phyloP scores from a whole-genome alignment of 768 basidiomycete species.

The Calocybe indica region DNA sequence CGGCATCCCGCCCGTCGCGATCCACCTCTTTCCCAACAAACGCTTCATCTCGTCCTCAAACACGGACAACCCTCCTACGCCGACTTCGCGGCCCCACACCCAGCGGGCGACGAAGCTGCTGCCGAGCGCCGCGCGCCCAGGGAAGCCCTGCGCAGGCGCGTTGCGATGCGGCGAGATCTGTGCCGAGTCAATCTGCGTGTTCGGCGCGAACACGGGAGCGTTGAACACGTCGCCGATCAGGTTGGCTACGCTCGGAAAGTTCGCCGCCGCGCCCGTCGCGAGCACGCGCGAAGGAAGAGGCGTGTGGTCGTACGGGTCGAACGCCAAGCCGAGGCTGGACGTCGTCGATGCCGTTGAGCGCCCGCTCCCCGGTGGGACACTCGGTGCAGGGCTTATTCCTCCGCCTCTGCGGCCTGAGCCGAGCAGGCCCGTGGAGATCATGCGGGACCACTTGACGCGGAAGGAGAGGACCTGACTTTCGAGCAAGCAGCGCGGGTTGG shows the following conservation, averaged over 20 bases:
- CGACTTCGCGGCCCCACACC: constrained; percentile 74
- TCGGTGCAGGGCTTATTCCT: constrained; percentile 26
- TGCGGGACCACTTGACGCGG: constrained; percentile 76
- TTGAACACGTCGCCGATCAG: constrained; percentile 82
- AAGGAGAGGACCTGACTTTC: constrained; percentile 80
- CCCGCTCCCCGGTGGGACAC: constrained; percentile 14
- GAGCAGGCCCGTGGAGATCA: constrained; percentile 64
- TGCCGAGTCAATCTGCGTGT: constrained; percentile 72
- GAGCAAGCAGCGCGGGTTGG: constrained; percentile 81
- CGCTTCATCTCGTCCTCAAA: constrained; percentile 80
- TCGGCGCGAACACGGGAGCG: constrained; percentile 70
- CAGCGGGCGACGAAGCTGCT: constrained; percentile 78
- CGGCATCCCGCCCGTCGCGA: constrained; percentile 51
- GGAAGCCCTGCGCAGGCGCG: constrained; percentile 64
- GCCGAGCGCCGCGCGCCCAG: constrained; percentile 65
- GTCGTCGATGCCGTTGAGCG: constrained; percentile 16
- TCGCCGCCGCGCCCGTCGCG: constrained; percentile 74
- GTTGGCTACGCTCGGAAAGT: constrained; percentile 79
- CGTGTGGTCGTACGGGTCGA: constrained; percentile 73
- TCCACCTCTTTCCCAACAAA: constrained; percentile 71
- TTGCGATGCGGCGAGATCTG: constrained; percentile 69
- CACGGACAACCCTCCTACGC: constrained; percentile 42
- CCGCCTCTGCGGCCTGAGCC: constrained; percentile 33
- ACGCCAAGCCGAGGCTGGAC: constrained; percentile 57
- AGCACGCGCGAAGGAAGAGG: constrained; percentile 63